phyloP scores from a whole-genome alignment of 106 monocot species.

The Ottelia alismoides region DNA sequence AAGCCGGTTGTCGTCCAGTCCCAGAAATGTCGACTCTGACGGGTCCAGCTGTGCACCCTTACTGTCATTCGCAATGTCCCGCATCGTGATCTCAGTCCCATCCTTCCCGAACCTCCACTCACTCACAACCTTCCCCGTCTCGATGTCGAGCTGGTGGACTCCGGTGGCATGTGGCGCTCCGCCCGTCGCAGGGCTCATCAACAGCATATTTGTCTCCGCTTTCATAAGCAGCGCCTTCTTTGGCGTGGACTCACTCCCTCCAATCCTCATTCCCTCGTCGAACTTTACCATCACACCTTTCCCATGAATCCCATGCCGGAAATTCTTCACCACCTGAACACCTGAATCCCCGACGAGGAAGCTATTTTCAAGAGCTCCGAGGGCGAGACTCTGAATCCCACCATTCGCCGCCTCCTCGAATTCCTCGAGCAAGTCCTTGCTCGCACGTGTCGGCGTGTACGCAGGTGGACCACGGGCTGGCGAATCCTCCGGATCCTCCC shows the following conservation, averaged over 20 bases:
- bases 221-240: constrained; percentile 71
- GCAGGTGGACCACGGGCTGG: constrained; percentile 19
- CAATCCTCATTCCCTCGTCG: too few relatives aligned
- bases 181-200: constrained; percentile 49
- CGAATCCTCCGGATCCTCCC: constrained; percentile 53
- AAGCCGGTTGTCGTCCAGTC: constrained; percentile 64
- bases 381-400: constrained; percentile 56
- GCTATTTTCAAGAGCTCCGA: constrained; percentile 62
- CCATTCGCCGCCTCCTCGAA: constrained; percentile 47
- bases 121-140: constrained; percentile 65
- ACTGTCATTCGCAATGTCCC: constrained; percentile 69
- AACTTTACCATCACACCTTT: constrained; percentile 55
- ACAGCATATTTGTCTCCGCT: constrained; percentile 72
- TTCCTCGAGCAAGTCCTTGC: constrained; percentile 37
- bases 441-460: constrained; percentile 2
- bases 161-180: constrained; percentile 53
- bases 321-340: constrained; percentile 68
- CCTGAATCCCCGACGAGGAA: constrained; percentile 55
- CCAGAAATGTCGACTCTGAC: constrained; percentile 61
- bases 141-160: constrained; percentile 60
- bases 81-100: constrained; percentile 66
- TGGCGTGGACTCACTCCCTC: too few relatives aligned
- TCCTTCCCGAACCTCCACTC: constrained; percentile 81
- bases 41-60: constrained; percentile 75
- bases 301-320: constrained; percentile 63